Percentiles rank a stretch among this genome's conserved stretches.
Conservation (phyloP, 768 basidiomycete genomes). For the Phylloporus scabripes region DNA sequence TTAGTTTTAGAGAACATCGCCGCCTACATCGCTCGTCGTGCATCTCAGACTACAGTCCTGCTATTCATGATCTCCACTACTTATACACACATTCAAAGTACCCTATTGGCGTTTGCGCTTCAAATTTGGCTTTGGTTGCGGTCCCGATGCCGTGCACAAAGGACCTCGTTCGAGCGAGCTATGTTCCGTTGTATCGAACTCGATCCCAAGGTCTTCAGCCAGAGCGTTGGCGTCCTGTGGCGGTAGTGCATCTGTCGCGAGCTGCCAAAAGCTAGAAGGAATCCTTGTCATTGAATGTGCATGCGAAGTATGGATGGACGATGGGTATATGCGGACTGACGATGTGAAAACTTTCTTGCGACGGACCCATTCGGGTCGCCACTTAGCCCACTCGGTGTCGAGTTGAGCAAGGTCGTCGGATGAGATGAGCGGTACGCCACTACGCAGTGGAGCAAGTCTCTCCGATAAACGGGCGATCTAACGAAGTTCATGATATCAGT, state of each 20-base stretch:
- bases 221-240: conserved; percentile 61
- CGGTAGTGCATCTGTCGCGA: conserved; percentile 60
- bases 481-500: conserved; percentile 1
- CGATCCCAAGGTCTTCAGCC: conserved; percentile 78
- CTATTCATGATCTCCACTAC: not conserved
- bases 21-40: not conserved
- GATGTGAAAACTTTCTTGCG: conserved; percentile 63
- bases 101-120: conserved; percentile 47
- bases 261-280: conserved; percentile 63
- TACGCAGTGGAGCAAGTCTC: conserved; percentile 60
- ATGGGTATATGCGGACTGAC: conserved; percentile 19
- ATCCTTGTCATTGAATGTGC: conserved; percentile 1
- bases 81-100: not conserved
- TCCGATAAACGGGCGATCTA: conserved; percentile 47
- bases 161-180: conserved; percentile 54
- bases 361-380: conserved; percentile 76
- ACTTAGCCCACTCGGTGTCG: conserved; percentile 69
- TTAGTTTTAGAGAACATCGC: not conserved
- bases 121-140: conserved; percentile 32
- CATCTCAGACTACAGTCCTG: not conserved
- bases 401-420: conserved; percentile 63
- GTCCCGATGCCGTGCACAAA: conserved; percentile 39
- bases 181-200: conserved; percentile 72
- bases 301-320: not conserved
- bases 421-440: conserved; percentile 59